Percentiles rank a stretch among this genome's conserved stretches.
phyloP scores from a whole-genome alignment of 176 grass and related monocot species.

The Zea luxurians region DNA sequence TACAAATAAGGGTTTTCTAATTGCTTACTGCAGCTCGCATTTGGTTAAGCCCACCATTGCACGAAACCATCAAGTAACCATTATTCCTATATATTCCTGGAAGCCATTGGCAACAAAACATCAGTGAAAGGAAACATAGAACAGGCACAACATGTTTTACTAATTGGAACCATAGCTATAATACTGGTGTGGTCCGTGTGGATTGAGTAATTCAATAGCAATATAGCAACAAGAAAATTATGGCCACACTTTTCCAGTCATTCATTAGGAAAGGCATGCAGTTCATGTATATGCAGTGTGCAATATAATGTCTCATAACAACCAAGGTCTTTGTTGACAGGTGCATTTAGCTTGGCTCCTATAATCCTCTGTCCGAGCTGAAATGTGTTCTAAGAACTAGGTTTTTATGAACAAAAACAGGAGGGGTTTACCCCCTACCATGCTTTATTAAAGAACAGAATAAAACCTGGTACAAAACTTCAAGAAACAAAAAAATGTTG shows the following conservation, averaged over 20 bases:
- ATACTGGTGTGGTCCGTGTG: neutral
- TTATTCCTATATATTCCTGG: slow-evolving; percentile 89
- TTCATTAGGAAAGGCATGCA: neutral
- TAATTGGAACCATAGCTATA: neutral
- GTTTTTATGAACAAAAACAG: too few relatives aligned
- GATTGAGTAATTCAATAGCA: slow-evolving; percentile 2
- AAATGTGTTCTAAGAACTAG: slow-evolving; percentile 2
- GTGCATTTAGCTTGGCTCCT: neutral
- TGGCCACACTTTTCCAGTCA: neutral
- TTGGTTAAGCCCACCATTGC: slow-evolving; percentile 98
- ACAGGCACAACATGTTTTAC: neutral
- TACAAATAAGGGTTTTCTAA: neutral
- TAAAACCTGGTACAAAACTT: too few relatives aligned
- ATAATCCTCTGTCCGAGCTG: neutral
- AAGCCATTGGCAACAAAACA: slow-evolving; percentile 14
- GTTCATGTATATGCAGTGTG: neutral
- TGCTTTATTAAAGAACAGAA: too few relatives aligned
- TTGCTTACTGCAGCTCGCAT: slow-evolving; percentile 89
- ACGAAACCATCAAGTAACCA: slow-evolving; percentile 91
- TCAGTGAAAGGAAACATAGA: slow-evolving; percentile 14
- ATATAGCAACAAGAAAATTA: neutral
- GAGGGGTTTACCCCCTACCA: neutral
- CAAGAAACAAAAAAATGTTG: too few relatives aligned
- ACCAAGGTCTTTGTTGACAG: neutral
- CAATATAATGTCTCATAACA: neutral